Conservation (phyloP, 192 early-diverging fungal species). For the Dispira parvispora region DNA sequence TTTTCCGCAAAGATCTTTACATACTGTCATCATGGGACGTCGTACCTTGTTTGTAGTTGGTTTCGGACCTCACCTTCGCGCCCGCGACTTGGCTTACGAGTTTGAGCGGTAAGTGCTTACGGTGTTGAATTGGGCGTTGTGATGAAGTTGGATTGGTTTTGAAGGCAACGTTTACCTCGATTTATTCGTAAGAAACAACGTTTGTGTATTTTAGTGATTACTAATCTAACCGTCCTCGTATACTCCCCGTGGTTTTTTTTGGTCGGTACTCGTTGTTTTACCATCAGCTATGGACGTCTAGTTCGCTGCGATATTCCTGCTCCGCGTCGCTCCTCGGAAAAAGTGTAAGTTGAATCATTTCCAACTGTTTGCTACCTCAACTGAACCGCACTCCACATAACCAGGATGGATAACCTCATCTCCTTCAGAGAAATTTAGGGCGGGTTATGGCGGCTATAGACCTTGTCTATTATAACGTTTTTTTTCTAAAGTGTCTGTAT, state of each 20-base stretch:
- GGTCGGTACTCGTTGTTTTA: background rate
- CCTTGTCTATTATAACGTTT: too few relatives aligned
- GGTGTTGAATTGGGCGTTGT: background rate
- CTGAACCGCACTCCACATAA: too few relatives aligned
- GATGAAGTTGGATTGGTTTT: background rate
- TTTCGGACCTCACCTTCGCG: conserved; percentile 58
- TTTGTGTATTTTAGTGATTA: background rate
- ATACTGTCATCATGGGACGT: background rate
- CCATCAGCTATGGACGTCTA: conserved; percentile 56
- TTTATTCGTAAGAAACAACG: background rate
- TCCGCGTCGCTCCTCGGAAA: conserved; percentile 23
- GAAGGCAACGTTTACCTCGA: background rate
- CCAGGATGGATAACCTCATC: too few relatives aligned
- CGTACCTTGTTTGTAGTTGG: conserved; percentile 72
- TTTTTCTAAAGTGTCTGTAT: too few relatives aligned
- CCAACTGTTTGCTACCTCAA: too few relatives aligned
- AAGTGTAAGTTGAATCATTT: too few relatives aligned
- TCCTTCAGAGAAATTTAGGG: too few relatives aligned
- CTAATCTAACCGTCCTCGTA: background rate
- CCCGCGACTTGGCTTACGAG: conserved; percentile 84
- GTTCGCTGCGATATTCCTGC: conserved; percentile 79
- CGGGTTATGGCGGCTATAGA: too few relatives aligned
- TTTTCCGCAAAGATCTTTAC: background rate
- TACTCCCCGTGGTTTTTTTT: conserved; percentile 5
- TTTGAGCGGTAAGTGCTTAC: conserved; percentile 64